phyloP scores from a whole-genome alignment of 1,284 basidiomycete species.

The Moniliophthora roreri region DNA sequence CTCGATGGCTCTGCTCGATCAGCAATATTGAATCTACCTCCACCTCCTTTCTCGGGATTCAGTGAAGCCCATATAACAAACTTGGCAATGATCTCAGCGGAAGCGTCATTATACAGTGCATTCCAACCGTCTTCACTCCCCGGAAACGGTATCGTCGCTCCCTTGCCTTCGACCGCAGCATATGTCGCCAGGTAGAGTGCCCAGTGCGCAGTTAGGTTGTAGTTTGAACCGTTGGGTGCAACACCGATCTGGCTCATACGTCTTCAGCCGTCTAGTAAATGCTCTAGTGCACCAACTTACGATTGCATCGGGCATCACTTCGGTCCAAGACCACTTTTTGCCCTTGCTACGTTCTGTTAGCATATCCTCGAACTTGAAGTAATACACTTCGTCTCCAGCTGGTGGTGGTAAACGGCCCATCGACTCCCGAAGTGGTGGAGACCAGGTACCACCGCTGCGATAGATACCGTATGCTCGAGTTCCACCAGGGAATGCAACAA shows the following conservation, averaged over 20 bases:
- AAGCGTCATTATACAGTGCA: slow-evolving; percentile 17
- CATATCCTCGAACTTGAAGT: slow-evolving; percentile 13
- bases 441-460: slow-evolving; percentile 14
- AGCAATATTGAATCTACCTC: slow-evolving; percentile 19
- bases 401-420: slow-evolving; percentile 16
- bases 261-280: too few relatives aligned
- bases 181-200: slow-evolving; percentile 19
- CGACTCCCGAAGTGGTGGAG: slow-evolving; percentile 15
- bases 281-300: slow-evolving; percentile 1
- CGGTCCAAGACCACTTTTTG: slow-evolving; percentile 18
- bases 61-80: slow-evolving; percentile 19
- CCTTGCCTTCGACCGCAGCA: slow-evolving; percentile 17
- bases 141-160: slow-evolving; percentile 18
- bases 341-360: slow-evolving; percentile 15
- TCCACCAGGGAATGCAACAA: slow-evolving; percentile 17
- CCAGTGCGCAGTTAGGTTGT: slow-evolving; percentile 19
- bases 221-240: slow-evolving; percentile 18
- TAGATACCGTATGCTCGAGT: slow-evolving; percentile 19
- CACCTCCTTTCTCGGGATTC: slow-evolving; percentile 15
- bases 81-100: slow-evolving; percentile 17
- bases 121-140: slow-evolving; percentile 13
- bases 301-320: slow-evolving; percentile 17
- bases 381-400: slow-evolving; percentile 8
- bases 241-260: slow-evolving; percentile 15
- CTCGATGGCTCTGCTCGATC: slow-evolving; percentile 14